Evolutionary conservation across 305 asterid genomes (phyloP), one percentile per base, ranked within the genome.

Genomic region (Ajuga reptans): DNA sequence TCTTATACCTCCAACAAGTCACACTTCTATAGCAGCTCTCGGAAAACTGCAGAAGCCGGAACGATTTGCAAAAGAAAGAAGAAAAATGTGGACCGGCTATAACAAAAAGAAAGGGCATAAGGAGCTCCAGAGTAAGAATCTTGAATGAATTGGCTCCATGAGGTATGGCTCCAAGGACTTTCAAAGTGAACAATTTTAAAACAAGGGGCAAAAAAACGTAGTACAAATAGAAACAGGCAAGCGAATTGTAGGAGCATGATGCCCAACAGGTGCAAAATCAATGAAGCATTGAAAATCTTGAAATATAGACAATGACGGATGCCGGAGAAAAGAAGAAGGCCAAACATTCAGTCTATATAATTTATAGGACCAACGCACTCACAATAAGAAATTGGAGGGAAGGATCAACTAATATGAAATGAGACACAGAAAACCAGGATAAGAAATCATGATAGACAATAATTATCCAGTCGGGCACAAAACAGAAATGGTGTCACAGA

Each of bases 11-110:
- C 88, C 84, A 77, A 78, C 69, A 69, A 78, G 76, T 79, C 66
- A 83, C 77, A 71, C 88, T 84, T 84, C 84, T 74, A 80, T 83
- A 69, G 91, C 87, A 78, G 81, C 87, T 92, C 90, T 84, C 95
- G 75, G 77, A 80, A 77, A 83, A 83, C 81, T 75, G 83, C 85
- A 83, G 87, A 86, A 81, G 90, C 95, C 85, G 61, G 84, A 85
- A 69, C 83, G 83, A 87, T 87, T 88, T 85, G 95, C 94, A 88
- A 85, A 83, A 90, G 89, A 83, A 82, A 84, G 91, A 87, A 82
- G 86, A 86, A 68, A 80, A 82, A 76, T 74, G 84, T 78, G 93
- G 97, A 81, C 79, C 82, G 92, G 82, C 75, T 77, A 84, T 73
- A 84, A 81, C 80, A 87, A 90, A 82, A 79, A 71, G 88, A 77